Percentiles rank a stretch among this genome's conserved stretches.
Conservation (phyloP, 164 flowering plant genomes). For the Euptelea pleiosperma region DNA sequence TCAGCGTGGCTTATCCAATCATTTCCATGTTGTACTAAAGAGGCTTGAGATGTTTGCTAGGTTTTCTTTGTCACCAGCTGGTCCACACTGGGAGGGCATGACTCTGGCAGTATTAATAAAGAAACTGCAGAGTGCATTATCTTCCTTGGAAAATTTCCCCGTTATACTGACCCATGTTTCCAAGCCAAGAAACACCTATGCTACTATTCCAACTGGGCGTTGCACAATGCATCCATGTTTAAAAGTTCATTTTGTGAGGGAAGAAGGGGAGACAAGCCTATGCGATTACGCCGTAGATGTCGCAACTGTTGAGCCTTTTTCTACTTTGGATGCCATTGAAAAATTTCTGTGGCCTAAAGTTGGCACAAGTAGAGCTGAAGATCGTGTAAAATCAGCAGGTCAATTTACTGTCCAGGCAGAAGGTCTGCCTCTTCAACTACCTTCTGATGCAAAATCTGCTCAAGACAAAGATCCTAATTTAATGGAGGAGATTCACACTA, state of each 20-base stretch:
- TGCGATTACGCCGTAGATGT: constrained; percentile 41
- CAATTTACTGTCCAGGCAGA: constrained; percentile 15
- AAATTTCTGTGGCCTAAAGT: constrained; percentile 64
- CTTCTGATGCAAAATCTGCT: constrained; percentile 19
- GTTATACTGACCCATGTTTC: constrained; percentile 43
- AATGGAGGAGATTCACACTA: constrained; percentile 18
- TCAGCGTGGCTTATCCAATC: constrained; percentile 3
- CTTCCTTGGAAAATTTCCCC: constrained; percentile 74
- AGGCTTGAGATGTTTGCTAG: constrained; percentile 64
- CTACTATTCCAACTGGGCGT: constrained; percentile 59
- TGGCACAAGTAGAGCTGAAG: constrained; percentile 14
- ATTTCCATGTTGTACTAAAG: constrained; percentile 31
- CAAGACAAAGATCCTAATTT: constrained; percentile 24
- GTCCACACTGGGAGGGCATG: constrained; percentile 24
- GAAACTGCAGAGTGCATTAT: constrained; percentile 65
- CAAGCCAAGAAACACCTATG: constrained; percentile 47
- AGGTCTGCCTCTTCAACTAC: constrained; percentile 6
- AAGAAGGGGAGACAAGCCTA: constrained; percentile 51
- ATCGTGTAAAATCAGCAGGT: constrained; percentile 12
- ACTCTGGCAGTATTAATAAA: constrained; percentile 40
- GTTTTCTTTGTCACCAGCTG: constrained; percentile 34
- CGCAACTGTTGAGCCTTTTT: constrained; percentile 69
- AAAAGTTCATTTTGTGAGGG: constrained; percentile 60
- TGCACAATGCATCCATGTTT: constrained; percentile 52
- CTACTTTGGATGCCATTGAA: constrained; percentile 63